Base-by-base conservation (phyloP, 106 monocot genomes). In the Platanthera guangdongensis region DNA sequence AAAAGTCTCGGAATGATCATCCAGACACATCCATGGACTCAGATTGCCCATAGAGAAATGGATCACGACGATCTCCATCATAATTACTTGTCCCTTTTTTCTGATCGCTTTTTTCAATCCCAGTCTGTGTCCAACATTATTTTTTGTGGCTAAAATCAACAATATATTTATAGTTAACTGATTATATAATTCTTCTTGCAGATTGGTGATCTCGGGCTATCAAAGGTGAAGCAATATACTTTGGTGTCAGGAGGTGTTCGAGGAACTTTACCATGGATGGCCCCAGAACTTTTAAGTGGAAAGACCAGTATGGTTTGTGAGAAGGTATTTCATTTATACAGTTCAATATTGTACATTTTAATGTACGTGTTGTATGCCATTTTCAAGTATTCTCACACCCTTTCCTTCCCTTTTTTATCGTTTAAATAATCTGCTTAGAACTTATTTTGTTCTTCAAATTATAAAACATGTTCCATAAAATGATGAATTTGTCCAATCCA, bases 181-280 rank as follows among this genome's bases (percentile, higher is more conserved):
- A 47, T 78, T 16, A 22, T 47, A 8, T 62, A 54, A 48, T 45
- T 75, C 74, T 13, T 18, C 65, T 55, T 69, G 25, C 81, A 97
- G 97, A 97, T 97, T 74, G 97, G 97, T 11, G 97, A 97, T 86
- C 73, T 97, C 49, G 97, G 97, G 18, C 79, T 97, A 68, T 97
- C 97, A 77, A 97, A 97, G 81, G 93, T 97, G 50, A 97, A 94
- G 72, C 97, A 94, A 52, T 85, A 83, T 47, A 97, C 97, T 0
- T 71, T 97, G 76, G 97, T 97, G 30, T 97, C 97, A 11, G 97
- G 97, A 70, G 94, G 97, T 52, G 86, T 97, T 75, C 90, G 97
- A 72, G 97, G 97, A 78, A 97, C 97, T 63, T 79, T 97, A 75
- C 97, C 97, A 52, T 97, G 97, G 97, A 97, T 97, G 97, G 97